Evolutionary conservation across 176 grass and related monocot genomes (phyloP).

Genomic region (Phoenix dactylifera): DNA sequence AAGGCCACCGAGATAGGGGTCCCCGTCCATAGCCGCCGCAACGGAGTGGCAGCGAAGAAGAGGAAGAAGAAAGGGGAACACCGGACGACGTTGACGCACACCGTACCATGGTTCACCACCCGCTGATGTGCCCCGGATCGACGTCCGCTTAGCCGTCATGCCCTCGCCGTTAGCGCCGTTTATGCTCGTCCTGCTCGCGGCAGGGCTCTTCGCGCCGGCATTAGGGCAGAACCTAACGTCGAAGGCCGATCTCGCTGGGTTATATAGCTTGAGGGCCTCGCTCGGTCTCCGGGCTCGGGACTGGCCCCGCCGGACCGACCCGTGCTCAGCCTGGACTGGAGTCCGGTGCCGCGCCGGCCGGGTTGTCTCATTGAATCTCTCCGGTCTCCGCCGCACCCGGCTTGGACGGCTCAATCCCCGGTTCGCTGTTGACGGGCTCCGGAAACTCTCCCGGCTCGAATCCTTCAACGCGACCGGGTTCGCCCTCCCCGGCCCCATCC

Average conservation of each 20-base stretch:
- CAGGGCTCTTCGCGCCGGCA: slow-evolving; percentile 21
- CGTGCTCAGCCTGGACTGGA: slow-evolving; percentile 57
- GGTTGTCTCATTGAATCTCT: slow-evolving; percentile 43
- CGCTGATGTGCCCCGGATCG: too few relatives aligned
- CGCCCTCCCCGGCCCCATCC: slow-evolving; percentile 56
- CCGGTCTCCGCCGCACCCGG: slow-evolving; percentile 48
- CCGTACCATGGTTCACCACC: too few relatives aligned
- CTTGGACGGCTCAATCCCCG: slow-evolving; percentile 33
- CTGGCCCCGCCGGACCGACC: slow-evolving; percentile 68
- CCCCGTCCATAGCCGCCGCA: too few relatives aligned
- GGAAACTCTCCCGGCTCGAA: slow-evolving; percentile 56
- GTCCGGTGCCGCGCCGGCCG: slow-evolving; percentile 47
- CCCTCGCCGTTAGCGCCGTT: background rate
- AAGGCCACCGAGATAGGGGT: too few relatives aligned
- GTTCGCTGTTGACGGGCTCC: slow-evolving; percentile 72
- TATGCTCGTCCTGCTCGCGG: slow-evolving; percentile 1
- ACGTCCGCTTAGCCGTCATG: background rate
- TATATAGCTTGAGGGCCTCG: slow-evolving; percentile 62
- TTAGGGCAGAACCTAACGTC: slow-evolving; percentile 33
- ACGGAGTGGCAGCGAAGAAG: too few relatives aligned
- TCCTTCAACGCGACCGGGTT: slow-evolving; percentile 63
- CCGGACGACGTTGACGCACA: too few relatives aligned
- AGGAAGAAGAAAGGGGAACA: too few relatives aligned
- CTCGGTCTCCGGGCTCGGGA: slow-evolving; percentile 76
- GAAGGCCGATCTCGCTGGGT: slow-evolving; percentile 42